Evolutionary conservation across 2,329 filamentous ascomycete species (phyloP), one percentile per base, ranked within the genome.

Genomic region (Phoma sp.): DNA sequence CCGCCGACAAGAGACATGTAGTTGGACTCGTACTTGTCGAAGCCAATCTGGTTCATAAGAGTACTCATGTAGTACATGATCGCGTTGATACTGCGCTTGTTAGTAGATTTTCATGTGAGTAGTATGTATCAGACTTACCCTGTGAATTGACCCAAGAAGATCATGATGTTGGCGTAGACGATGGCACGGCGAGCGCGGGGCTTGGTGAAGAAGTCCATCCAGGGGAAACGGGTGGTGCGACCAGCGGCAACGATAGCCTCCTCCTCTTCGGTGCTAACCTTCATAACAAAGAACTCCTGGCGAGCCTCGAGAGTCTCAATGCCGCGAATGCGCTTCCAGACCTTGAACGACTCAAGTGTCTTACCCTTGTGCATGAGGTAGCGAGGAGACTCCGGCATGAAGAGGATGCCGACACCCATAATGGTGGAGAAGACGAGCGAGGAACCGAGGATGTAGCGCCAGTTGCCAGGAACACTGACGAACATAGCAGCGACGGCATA

Each of bases 401-500:
- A 90, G 1, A 90, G 76, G 81, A 90, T 90, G 47, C 88, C 86
- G 33, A 79, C 52, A 22, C 82, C 73, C 78, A 86, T 83, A 63
- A 84, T 83, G 29, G 83, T 86, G 0, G 86, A 89, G 74, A 90
- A 90, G 37, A 90, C 69, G 1, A 90, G 80, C 0, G 88, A 90
- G 1, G 86, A 89, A 4, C 88, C 88, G 1, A 91, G 83, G 56
- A 91, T 90, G 69, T 85, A 90, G 33, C 88, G 81, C 88, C 88
- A 91, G 76, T 87, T 87, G 13, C 88, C 88, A 0, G 77, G 74
- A 2, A 91, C 86, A n/a, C 78, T 81, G 57, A 90, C 78, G 72
- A 91, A 91, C 52, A 90, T 89, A 41, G 88, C 88, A 0, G 86
- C 88, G 1, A 90, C 83, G 4, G 86, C 88, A 56, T 90, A 90